Conservation (phyloP, 257 asterid genomes). For the Salvia rosmarinus region DNA sequence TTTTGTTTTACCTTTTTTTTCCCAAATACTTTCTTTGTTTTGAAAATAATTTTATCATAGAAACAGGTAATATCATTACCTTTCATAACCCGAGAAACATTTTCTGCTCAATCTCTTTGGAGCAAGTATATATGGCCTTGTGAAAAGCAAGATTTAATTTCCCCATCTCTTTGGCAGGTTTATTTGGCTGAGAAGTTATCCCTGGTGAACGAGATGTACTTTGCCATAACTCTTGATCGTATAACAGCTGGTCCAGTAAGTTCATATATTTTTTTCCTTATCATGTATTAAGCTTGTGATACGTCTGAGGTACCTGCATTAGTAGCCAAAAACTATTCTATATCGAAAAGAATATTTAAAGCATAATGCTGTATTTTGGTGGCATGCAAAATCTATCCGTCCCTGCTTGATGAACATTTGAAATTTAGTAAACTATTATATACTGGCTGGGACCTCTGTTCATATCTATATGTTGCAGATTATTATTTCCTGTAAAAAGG, state of each 20-base stretch:
- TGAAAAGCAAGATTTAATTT: not conserved
- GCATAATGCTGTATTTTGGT: not conserved
- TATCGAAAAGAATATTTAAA: not conserved
- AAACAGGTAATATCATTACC: not conserved
- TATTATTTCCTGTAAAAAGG: slow-evolving; percentile 89
- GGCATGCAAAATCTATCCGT: not conserved
- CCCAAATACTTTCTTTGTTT: not conserved
- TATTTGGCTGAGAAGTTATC: slow-evolving; percentile 89
- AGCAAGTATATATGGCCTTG: not conserved
- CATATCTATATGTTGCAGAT: slow-evolving; percentile 53
- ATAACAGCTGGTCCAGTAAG: slow-evolving; percentile 97
- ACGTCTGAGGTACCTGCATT: not conserved
- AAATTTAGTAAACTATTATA: not conserved
- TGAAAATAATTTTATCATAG: not conserved
- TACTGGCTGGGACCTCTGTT: slow-evolving; percentile 22
- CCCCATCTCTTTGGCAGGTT: slow-evolving; percentile 53
- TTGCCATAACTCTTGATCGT: slow-evolving; percentile 97
- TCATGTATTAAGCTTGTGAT: slow-evolving; percentile 12
- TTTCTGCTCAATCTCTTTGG: not conserved
- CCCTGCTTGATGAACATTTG: not conserved
- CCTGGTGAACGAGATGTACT: slow-evolving; percentile 98
- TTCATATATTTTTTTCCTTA: slow-evolving; percentile 26
- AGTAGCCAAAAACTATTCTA: not conserved
- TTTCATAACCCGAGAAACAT: not conserved
- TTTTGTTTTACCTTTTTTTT: slow-evolving; percentile 10